Evolutionary conservation across 192 early-diverging fungal genomes (phyloP).

Genomic region (Coemansia sp.): DNA sequence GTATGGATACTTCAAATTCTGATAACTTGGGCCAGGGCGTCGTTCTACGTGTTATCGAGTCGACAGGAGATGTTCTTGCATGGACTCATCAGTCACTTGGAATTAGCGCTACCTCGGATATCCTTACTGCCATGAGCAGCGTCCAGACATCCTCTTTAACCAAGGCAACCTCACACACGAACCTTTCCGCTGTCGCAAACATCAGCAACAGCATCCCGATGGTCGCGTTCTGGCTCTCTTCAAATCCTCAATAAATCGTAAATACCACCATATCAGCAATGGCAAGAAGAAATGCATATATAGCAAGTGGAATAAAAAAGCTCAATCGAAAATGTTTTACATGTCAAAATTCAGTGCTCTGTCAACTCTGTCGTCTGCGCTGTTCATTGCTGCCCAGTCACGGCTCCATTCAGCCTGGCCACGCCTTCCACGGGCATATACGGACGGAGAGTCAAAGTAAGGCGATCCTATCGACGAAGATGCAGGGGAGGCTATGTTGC

Average conservation of each 20-base stretch:
- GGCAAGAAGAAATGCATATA: background rate
- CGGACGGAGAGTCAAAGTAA: conserved; percentile 43
- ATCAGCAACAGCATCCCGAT: conserved; percentile 40
- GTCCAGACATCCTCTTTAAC: conserved; percentile 9
- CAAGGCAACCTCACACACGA: conserved; percentile 7
- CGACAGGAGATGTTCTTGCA: conserved; percentile 13
- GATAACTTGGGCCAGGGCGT: conserved; percentile 9
- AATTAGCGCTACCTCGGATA: conserved; percentile 3
- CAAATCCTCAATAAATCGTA: conserved; percentile 3
- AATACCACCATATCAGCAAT: no score
- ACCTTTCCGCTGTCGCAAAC: conserved; percentile 23
- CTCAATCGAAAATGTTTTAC: conserved; percentile 1
- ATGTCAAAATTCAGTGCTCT: conserved; percentile 43
- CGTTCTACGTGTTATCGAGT: conserved; percentile 24
- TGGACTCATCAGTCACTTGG: conserved; percentile 36
- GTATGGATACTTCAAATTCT: conserved; percentile 2
- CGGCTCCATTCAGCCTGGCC: conserved; percentile 31
- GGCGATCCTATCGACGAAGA: conserved; percentile 29
- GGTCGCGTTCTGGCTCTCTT: conserved; percentile 22
- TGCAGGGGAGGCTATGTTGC: conserved; percentile 13
- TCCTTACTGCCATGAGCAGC: conserved; percentile 14
- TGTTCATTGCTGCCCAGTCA: conserved; percentile 44
- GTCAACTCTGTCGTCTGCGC: conserved; percentile 47
- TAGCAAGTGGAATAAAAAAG: background rate
- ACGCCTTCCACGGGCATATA: conserved; percentile 23